phyloP scores from a whole-genome alignment of 208 protist species.

The Crithidia brevicula region DNA sequence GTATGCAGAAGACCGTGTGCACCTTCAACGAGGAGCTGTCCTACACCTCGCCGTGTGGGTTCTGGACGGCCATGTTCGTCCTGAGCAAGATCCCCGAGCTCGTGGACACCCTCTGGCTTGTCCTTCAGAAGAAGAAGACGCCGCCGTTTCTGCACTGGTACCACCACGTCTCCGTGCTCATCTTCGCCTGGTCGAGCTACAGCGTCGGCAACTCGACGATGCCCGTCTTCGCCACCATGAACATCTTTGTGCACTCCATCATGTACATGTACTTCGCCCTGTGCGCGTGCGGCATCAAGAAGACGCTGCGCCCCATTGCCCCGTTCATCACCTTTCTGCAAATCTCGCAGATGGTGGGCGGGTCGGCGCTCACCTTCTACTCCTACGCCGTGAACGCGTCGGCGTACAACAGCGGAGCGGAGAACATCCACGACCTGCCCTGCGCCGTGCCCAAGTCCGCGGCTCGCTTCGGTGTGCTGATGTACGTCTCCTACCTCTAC shows the following conservation, averaged over 20 bases:
- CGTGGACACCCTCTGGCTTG: conserved; percentile 82
- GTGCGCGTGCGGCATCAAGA: conserved; percentile 61
- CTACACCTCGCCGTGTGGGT: conserved; percentile 56
- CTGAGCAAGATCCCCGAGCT: conserved; percentile 88
- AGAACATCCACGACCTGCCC: conserved; percentile 47
- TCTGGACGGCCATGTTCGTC: conserved; percentile 77
- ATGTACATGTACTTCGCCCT: conserved; percentile 96
- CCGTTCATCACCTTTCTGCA: conserved; percentile 87
- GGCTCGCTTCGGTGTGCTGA: conserved; percentile 65
- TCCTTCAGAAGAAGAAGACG: conserved; percentile 82
- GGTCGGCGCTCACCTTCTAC: conserved; percentile 49
- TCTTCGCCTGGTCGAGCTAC: conserved; percentile 91
- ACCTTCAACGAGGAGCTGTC: conserved; percentile 42
- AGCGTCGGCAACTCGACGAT: conserved; percentile 54
- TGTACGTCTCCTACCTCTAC: conserved; percentile 93
- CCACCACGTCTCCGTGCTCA: conserved; percentile 93
- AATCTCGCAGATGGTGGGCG: conserved; percentile 94
- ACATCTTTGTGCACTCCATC: conserved; percentile 93
- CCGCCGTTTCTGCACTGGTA: conserved; percentile 92
- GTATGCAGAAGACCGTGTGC: conserved; percentile 66
- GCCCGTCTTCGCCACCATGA: conserved; percentile 91
- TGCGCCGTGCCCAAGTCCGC: conserved; percentile 57
- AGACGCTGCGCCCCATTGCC: conserved; percentile 70
- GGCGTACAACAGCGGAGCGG: conserved; percentile 42
- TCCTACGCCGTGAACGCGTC: conserved; percentile 48